Conservation (phyloP, 1,284 basidiomycete genomes). For the Puccinia horiana region DNA sequence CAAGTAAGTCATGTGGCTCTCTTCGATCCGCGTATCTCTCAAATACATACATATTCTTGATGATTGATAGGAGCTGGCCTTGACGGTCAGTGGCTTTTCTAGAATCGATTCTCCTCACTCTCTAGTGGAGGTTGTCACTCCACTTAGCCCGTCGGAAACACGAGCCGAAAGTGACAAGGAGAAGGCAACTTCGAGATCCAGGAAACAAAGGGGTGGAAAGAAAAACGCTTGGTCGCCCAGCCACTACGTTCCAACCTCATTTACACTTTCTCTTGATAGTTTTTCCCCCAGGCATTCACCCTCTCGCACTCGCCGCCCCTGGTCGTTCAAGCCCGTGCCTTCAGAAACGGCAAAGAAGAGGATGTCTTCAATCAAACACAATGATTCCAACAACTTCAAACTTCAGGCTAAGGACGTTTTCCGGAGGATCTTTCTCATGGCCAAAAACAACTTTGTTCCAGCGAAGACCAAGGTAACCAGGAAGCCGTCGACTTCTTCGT, state of each 20-base stretch:
- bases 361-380: background rate
- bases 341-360: background rate
- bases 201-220: constrained; percentile 2
- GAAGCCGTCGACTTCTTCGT: background rate
- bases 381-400: constrained; percentile 4
- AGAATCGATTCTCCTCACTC: background rate
- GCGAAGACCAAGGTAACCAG: background rate
- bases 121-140: background rate
- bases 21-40: background rate
- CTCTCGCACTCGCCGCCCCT: background rate
- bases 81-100: background rate
- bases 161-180: background rate
- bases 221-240: constrained; percentile 8
- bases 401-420: constrained; percentile 3
- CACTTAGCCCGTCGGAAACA: background rate
- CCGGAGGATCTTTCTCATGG: constrained; percentile 7
- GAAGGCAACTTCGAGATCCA: background rate
- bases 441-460: background rate
- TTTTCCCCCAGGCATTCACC: background rate
- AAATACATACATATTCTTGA: background rate
- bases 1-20: constrained; percentile 2
- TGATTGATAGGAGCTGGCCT: background rate
- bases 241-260: constrained; percentile 10
- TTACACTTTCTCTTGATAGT: background rate
- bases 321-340: background rate